Base-by-base conservation (phyloP, 2,329 filamentous ascomycete genomes). In the Talaromyces piceae region DNA sequence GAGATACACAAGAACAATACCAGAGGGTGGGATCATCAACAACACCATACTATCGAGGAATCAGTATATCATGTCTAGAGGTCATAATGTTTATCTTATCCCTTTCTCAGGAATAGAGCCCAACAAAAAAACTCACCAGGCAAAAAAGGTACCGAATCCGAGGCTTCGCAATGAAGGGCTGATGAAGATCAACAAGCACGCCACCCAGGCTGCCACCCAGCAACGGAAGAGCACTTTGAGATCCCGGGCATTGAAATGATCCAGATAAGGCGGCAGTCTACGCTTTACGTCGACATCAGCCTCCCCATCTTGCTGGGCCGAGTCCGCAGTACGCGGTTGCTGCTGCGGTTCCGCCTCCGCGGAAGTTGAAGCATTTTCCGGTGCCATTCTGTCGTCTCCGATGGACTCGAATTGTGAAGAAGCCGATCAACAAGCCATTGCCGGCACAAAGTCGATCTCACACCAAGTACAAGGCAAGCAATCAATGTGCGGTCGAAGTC, bases 221-320 rank as follows among this genome's bases (percentile, higher is more conserved):
- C 75, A 78, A 53, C 75, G 73, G 31, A 76, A 66, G 3, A 76
- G 59, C 25, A 68, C 64, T 53, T 77, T 77, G 47, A 77, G 59
- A 46, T 77, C 75, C 43, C 67, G 66, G 1, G 54, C 54, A 53
- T 76, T 78, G 67, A 77, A 73, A 55, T 77, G 76, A 25, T 75
- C 61, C 27, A 67, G 56, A 7, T 11, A 48, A 44, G 45, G 33
- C 55, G 22, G 39, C 20, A 43, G 20, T 43, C n/a, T 25, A 43
- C 20, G 20, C 39, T 25, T 43, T 25, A 11, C 16, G 9, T 37
- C 20, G 16, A 18, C 20, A 18, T 11, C 11, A 1, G 11, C 5
- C 18, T 18, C 39, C n/a, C 8, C 13, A 43, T 26, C 11, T 25
- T 43, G 13, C 11, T 22, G 7, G n/a, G 25, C 13, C n/a, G 23